A percentile compares a stretch with the other conserved stretches of the same genome.
Conservation (phyloP, 768 basidiomycete genomes). For the Thelephora ganbajun region DNA sequence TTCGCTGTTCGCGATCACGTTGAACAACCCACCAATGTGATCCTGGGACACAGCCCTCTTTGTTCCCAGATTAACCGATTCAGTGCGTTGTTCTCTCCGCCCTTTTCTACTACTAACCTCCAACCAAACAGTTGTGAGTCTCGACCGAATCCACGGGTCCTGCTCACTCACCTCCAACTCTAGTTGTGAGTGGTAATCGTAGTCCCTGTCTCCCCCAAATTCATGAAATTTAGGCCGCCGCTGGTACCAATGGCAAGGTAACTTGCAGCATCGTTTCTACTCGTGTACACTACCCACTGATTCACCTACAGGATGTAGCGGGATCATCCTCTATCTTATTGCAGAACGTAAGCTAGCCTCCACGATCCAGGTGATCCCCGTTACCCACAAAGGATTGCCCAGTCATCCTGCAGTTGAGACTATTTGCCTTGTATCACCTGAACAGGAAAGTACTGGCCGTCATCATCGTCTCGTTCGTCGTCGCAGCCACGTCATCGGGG, state of each 20-base stretch:
- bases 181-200: conserved; percentile 2
- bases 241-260: conserved; percentile 46
- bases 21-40: neutral
- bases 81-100: conserved; percentile 7
- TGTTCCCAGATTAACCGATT: conserved; percentile 13
- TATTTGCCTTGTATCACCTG: conserved; percentile 47
- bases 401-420: conserved; percentile 48
- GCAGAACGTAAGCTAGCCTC: conserved; percentile 31
- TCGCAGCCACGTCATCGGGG: conserved; percentile 25
- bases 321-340: conserved; percentile 35
- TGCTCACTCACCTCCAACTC: neutral
- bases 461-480: conserved; percentile 29
- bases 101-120: neutral
- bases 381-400: neutral
- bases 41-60: conserved; percentile 28
- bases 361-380: neutral
- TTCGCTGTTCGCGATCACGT: neutral
- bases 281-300: too few species aligned
- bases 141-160: neutral
- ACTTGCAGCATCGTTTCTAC: too few species aligned
- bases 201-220: neutral
- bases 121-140: conserved; percentile 7
- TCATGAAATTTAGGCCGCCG: conserved; percentile 16
- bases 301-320: conserved; percentile 24
- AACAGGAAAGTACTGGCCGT: conserved; percentile 34